Evolutionary conservation across 306 rosid genomes (phyloP), one percentile per base, ranked within the genome.

Genomic region (Vigna trinervia): DNA sequence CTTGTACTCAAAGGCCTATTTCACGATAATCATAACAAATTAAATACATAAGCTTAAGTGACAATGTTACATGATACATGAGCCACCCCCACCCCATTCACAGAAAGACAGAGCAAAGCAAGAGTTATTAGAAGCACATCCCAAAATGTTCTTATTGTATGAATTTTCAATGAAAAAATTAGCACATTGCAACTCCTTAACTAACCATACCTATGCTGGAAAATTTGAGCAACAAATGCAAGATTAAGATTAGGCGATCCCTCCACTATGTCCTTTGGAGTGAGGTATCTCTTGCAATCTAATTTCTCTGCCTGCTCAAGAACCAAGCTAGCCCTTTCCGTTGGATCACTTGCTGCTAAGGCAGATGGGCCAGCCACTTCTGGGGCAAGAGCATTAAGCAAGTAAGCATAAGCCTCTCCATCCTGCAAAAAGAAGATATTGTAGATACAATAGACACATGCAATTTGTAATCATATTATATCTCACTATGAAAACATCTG

Each of bases 171-270:
- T 32, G 22, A 48, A 65, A 54, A 41, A 48, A 67, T 3, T 4
- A 53, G 47, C 63, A 54, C 53, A 77, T 34, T 48, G 71, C 75
- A 82, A 74, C 45, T 78, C 48, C n/a, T 60, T 70, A 28, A 66
- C 71, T 28, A 73, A 59, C 77, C 90, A 86, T 82, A 93, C 99
- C 99, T 92, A 57, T 91, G 96, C 87, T 96, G 99, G 89, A 96
- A 96, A 77, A 96, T 89, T 85, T 92, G 96, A 22, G 99, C 99
- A 83, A 96, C 99, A 86, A 96, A 96, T 70, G 99, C 99, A 85
- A 96, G 99, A 87, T 96, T 96, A 62, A 96, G 98, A 87, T 96
- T 96, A 59, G 99, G 96, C 12, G 98, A 96, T 73, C 99, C 99
- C 83, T 96, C 98, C 59, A 85, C 86, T 62, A 96, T 96, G 86